Evolutionary conservation across 2,329 filamentous ascomycete species (phyloP).

Genomic region (Botrytis porri): DNA sequence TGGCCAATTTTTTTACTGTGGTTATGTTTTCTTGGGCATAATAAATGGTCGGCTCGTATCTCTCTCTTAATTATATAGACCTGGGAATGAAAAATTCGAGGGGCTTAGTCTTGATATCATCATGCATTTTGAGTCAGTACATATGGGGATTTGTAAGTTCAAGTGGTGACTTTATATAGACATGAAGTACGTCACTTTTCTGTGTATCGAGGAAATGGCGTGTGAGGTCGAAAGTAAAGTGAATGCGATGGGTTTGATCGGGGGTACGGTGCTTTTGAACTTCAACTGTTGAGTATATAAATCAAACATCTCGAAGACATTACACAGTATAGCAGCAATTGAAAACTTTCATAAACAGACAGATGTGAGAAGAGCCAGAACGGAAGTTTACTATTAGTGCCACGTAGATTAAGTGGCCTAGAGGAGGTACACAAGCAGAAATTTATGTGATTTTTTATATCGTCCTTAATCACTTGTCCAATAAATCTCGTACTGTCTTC

Average conservation of each 20-base stretch:
- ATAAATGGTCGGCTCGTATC: background rate
- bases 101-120: background rate
- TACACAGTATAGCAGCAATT: background rate
- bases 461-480: background rate
- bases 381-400: background rate
- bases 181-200: background rate
- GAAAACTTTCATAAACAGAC: rapidly evolving
- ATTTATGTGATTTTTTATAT: background rate
- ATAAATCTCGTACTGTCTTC: background rate
- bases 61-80: background rate
- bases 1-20: rapidly evolving
- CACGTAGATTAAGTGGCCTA: background rate
- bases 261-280: rapidly evolving
- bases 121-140: background rate
- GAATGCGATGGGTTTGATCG: background rate
- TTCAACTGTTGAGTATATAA: background rate
- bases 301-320: background rate
- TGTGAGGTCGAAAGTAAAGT: background rate
- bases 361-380: background rate
- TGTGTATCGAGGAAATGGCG: background rate
- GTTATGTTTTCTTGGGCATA: background rate
- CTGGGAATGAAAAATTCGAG: background rate
- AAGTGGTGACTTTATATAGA: background rate
- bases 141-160: background rate
- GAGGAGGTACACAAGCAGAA: background rate